phyloP scores from a whole-genome alignment of 345 rosid genomes.

The Brassica cretica region DNA sequence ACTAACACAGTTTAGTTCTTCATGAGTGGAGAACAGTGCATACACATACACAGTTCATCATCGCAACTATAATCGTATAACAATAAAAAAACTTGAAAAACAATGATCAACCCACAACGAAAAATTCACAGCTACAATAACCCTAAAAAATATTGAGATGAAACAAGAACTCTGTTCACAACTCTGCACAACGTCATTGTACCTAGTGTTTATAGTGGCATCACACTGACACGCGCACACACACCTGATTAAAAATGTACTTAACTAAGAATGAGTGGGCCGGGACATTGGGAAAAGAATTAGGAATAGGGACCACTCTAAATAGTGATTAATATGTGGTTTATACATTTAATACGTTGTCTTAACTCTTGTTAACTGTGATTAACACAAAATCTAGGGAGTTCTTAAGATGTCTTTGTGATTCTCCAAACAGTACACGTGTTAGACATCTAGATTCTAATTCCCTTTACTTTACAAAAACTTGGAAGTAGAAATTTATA shows the following conservation, averaged over 20 bases:
- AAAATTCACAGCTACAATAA: too few species aligned
- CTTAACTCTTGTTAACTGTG: slow-evolving; percentile 27
- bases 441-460: slow-evolving; percentile 13
- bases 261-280: background rate
- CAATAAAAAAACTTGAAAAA: too few species aligned
- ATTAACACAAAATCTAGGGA: slow-evolving; percentile 34
- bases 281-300: slow-evolving; percentile 10
- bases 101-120: too few species aligned
- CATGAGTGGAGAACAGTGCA: too few species aligned
- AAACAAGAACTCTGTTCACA: too few species aligned
- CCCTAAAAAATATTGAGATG: too few species aligned
- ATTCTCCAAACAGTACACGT: slow-evolving; percentile 38
- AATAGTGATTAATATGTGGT: slow-evolving; percentile 33
- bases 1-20: too few species aligned
- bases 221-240: slow-evolving; percentile 23
- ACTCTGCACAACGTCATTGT: too few species aligned
- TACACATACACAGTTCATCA: too few species aligned
- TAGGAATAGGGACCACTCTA: slow-evolving; percentile 31
- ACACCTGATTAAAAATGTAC: background rate
- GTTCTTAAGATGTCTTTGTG: slow-evolving; percentile 31
- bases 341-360: slow-evolving; percentile 36
- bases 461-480: background rate
- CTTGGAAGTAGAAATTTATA: background rate
- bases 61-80: too few species aligned
- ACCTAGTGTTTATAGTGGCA: slow-evolving; percentile 29